Evolutionary conservation across 106 monocot genomes (phyloP).

Genomic region (Ottelia alismoides): DNA sequence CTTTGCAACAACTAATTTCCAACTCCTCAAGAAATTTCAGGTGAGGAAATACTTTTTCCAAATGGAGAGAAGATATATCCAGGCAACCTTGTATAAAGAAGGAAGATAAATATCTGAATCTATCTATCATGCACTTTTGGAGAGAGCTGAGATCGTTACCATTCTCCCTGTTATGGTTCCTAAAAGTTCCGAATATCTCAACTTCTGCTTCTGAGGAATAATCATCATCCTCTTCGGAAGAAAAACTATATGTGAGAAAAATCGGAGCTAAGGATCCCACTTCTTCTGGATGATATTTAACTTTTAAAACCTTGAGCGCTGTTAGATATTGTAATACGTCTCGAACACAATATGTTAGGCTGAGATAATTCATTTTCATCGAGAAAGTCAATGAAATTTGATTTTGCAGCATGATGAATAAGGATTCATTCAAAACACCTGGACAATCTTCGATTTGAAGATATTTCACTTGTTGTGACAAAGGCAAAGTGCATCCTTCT

Average conservation of each 20-base stretch:
- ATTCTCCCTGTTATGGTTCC: too few species aligned
- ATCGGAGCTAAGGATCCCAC: not conserved
- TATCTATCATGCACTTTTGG: not conserved
- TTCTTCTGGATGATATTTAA: not conserved
- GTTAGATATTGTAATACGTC: conserved; percentile 1
- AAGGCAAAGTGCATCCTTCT: not conserved
- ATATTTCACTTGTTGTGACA: not conserved
- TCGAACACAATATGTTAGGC: not conserved
- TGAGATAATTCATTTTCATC: not conserved
- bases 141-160: too few species aligned
- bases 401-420: not conserved
- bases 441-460: not conserved
- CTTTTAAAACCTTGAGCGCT: not conserved
- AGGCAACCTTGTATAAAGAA: not conserved
- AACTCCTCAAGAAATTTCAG: conserved; percentile 1
- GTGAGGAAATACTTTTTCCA: not conserved
- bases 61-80: not conserved
- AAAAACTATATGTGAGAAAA: not conserved
- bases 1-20: not conserved
- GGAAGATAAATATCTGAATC: not conserved
- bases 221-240: too few species aligned
- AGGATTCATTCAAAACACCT: not conserved
- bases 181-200: too few species aligned
- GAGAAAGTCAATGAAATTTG: not conserved
- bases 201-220: not conserved